Conservation (phyloP, 1,139 yeast species). For the Tardiomyces depauwii region DNA sequence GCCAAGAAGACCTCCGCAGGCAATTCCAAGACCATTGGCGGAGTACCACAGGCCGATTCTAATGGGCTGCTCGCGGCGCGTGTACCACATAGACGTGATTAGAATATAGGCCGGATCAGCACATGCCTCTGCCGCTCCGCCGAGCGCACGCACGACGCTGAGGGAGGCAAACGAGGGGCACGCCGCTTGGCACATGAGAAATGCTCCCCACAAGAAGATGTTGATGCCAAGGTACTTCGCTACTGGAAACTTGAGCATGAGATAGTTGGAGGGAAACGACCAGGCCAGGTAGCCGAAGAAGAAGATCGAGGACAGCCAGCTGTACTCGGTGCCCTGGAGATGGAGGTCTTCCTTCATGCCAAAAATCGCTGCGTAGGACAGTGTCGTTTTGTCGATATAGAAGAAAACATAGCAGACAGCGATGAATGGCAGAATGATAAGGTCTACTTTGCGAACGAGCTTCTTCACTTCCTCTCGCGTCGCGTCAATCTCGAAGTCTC, state of each 20-base stretch:
- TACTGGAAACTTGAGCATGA: neutral
- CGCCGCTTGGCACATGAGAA: neutral
- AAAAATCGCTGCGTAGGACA: slow-evolving; percentile 52
- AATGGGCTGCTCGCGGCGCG: neutral
- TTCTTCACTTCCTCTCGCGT: neutral
- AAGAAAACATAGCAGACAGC: slow-evolving; percentile 42
- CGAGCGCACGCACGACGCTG: neutral
- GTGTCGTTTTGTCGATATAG: slow-evolving; percentile 48
- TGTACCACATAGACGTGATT: neutral
- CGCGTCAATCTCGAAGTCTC: too few species aligned
- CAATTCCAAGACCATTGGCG: slow-evolving; percentile 8
- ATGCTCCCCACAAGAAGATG: neutral
- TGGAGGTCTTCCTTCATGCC: slow-evolving; percentile 41
- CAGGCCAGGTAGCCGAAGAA: slow-evolving; percentile 29
- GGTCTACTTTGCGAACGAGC: slow-evolving; percentile 13
- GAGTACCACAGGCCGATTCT: slow-evolving; percentile 6
- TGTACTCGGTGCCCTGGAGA: slow-evolving; percentile 6
- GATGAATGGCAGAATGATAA: slow-evolving; percentile 18
- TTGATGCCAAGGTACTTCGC: neutral
- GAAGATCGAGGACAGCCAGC: slow-evolving; percentile 4
- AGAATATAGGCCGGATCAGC: neutral
- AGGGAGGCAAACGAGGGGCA: neutral
- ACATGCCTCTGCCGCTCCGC: neutral
- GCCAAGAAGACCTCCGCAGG: slow-evolving; percentile 11
- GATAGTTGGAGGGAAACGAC: neutral